These are phyloP conservation scores for Heracleum sosnowskyi DNA, from an alignment of 129 eudicot genomes.

Conservation along the genomic window DNA sequence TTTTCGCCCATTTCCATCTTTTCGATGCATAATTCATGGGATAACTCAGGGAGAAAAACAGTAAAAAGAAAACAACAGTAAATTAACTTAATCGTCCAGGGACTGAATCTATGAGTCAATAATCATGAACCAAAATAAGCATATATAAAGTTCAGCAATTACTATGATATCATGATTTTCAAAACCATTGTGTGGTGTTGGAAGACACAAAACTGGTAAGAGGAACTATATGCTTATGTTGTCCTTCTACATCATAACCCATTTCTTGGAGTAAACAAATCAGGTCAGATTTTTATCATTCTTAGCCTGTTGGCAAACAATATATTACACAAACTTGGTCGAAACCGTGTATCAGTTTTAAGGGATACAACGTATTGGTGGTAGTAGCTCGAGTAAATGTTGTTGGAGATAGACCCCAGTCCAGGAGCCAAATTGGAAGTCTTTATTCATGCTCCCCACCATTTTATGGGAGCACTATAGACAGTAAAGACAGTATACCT, in stretches of 20 bases:
- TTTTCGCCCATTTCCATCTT: neutral
- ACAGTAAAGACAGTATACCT: neutral
- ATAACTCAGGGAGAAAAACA: too few relatives aligned
- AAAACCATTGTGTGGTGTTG: too few relatives aligned
- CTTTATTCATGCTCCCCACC: slow-evolving; percentile 7
- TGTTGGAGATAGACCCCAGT: neutral
- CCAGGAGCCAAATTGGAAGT: slow-evolving; percentile 9
- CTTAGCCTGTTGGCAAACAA: neutral
- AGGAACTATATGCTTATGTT: too few relatives aligned
- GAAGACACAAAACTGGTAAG: too few relatives aligned
- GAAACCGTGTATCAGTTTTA: neutral
- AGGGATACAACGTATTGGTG: neutral
- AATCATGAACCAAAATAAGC: too few relatives aligned
- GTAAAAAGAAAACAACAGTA: too few relatives aligned
- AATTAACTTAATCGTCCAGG: too few relatives aligned
- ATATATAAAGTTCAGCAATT: too few relatives aligned
- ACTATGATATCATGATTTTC: too few relatives aligned
- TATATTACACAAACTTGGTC: neutral
- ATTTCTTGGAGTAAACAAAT: neutral
- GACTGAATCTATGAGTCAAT: too few relatives aligned
- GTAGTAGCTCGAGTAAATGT: neutral
- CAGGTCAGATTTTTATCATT: neutral
- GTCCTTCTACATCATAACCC: neutral
- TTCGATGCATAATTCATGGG: too few relatives aligned
- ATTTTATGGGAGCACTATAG: neutral